A percentile compares a stretch with the other conserved stretches of the same genome.
Conservation (phyloP, 139 green algal genomes). For the Bryopsis sp. region DNA sequence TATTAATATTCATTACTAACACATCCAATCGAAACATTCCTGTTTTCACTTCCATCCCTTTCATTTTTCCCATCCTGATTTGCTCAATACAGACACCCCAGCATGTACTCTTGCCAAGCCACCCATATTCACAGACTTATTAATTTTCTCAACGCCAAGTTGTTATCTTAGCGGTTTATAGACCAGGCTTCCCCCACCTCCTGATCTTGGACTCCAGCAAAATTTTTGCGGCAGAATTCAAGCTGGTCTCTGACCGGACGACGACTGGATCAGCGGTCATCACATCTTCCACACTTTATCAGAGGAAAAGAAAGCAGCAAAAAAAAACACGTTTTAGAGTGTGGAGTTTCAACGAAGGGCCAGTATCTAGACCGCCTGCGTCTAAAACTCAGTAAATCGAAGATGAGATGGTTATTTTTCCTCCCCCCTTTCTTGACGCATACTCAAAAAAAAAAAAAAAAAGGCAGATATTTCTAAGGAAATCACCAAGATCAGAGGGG, state of each 20-base stretch:
- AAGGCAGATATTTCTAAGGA: background rate
- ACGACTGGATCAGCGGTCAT: constrained; percentile 10
- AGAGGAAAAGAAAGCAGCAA: background rate
- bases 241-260: constrained; percentile 8
- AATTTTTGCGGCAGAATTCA: background rate
- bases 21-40: too few relatives aligned
- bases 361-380: background rate
- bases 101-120: too few relatives aligned
- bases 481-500: background rate
- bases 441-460: background rate
- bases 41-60: too few relatives aligned
- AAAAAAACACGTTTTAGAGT: background rate
- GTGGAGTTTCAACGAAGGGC: background rate
- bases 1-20: too few relatives aligned
- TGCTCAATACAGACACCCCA: too few relatives aligned
- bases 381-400: background rate
- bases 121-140: too few relatives aligned
- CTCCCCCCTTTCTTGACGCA: background rate
- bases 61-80: too few relatives aligned
- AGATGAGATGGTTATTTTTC: background rate
- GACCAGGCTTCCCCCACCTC: too few relatives aligned
- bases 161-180: too few relatives aligned
- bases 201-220: constrained; percentile 1
- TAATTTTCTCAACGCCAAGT: too few relatives aligned
- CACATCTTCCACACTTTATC: constrained; percentile 13